Conservation (phyloP, 805 yeast genomes). For the Nakazawaea sp. region DNA sequence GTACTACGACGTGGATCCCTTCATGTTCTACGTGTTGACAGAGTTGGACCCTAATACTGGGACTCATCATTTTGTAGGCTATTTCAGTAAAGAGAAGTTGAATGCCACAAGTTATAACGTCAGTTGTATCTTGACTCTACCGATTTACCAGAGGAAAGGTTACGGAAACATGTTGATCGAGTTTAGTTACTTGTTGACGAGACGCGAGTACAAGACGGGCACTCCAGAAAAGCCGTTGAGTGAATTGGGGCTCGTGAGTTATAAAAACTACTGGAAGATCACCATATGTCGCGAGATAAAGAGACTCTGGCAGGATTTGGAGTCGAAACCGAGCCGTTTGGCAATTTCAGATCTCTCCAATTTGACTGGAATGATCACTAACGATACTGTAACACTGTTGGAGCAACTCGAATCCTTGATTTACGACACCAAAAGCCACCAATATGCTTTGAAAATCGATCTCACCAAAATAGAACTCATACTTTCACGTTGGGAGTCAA, state of each 20-base stretch:
- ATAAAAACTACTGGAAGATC: slow-evolving; percentile 80
- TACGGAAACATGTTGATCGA: slow-evolving; percentile 86
- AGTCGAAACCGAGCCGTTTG: slow-evolving; percentile 15
- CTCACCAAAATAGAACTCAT: slow-evolving; percentile 32
- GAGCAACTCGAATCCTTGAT: slow-evolving; percentile 67
- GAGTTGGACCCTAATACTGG: slow-evolving; percentile 42
- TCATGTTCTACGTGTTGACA: slow-evolving; percentile 79
- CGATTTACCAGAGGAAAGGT: slow-evolving; percentile 81
- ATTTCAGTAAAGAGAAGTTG: slow-evolving; percentile 83
- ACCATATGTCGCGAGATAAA: slow-evolving; percentile 47
- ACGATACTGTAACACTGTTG: slow-evolving; percentile 82
- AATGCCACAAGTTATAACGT: slow-evolving; percentile 75
- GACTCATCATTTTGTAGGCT: slow-evolving; percentile 81
- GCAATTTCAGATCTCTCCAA: slow-evolving; percentile 59
- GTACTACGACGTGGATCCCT: slow-evolving; percentile 94
- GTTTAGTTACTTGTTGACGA: slow-evolving; percentile 75
- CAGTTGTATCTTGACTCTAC: slow-evolving; percentile 86
- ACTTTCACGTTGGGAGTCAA: slow-evolving; percentile 45
- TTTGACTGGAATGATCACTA: slow-evolving; percentile 77
- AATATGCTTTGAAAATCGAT: slow-evolving; percentile 50
- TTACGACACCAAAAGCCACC: slow-evolving; percentile 33
- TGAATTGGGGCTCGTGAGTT: slow-evolving; percentile 78
- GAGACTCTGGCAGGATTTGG: slow-evolving; percentile 7
- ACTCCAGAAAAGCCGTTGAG: slow-evolving; percentile 95
- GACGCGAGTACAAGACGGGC: slow-evolving; percentile 72